Evolutionary conservation across 371 early-diverging fungal genomes (phyloP), one percentile per base, ranked within the genome.

Genomic region (Circinella minor): DNA sequence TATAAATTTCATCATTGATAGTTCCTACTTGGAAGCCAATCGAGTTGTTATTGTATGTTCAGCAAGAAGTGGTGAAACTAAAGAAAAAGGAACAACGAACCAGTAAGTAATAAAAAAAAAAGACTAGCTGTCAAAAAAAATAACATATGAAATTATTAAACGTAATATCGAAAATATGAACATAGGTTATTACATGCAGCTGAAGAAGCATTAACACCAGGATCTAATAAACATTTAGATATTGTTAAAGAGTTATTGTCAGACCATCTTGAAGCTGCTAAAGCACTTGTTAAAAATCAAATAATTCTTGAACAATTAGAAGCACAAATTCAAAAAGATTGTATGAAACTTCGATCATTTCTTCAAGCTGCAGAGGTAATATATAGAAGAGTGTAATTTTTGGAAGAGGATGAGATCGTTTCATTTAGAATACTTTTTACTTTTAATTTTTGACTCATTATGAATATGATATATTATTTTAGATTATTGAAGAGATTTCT

Each of bases 401-500:
- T 43, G 1, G 43, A 1, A 9, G 43, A 11, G 43, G 11, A 43
- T 43, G 43, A 43, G 43, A 43, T 11, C 11, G 1, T 43, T 43
- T 9, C 9, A 43, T 43, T 9, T 3, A 9, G 43, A 43, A 43
- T 43, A 43, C 9, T 39, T 6, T 39, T 39, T 39, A n/a, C n/a
- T n/a, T 27, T 1, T 27, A 27, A 27, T 43, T 6, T 43, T 9
- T 11, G 43, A 43, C 43, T 9, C 6, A 43, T 9, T 5, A 51
- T 15, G 15, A 17, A 8, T 15, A 4, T 59, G 61, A 61, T 20
- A 37, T 47, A 5, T 8, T 6, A 43, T n/a, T 11, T 27, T 69
- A 93, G 90, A 91, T 96, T 68, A 97, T 99, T 73, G 94, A 95
- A 68, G 99, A 99, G 77, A 93, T 98, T n/a, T 97, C 98, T 11